Evolutionary conservation across 2,329 filamentous ascomycete genomes (phyloP).

Genomic region (Verticillium isaacii): DNA sequence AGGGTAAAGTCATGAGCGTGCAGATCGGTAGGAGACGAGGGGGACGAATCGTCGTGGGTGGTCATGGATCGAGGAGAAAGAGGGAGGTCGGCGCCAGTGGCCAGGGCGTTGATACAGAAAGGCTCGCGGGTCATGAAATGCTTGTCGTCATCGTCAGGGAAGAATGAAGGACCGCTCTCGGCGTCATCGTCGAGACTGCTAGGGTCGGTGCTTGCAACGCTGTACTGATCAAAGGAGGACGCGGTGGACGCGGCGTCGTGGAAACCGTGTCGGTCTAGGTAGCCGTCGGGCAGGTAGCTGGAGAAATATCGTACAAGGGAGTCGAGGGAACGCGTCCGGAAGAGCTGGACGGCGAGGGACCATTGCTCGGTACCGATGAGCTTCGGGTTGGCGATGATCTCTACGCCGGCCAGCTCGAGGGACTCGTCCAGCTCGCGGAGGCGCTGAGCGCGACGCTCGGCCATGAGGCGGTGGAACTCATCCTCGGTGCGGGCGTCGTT

Average conservation of each 20-base stretch:
- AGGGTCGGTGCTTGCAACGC: constrained; percentile 31
- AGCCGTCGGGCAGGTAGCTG: constrained; percentile 50
- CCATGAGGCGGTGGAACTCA: constrained; percentile 51
- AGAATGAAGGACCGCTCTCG: constrained; percentile 28
- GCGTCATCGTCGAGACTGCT: constrained; percentile 31
- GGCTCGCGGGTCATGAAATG: constrained; percentile 13
- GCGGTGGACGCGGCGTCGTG: constrained; percentile 23
- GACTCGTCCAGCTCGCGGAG: constrained; percentile 50
- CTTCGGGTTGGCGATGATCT: constrained; percentile 56
- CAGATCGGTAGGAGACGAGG: constrained; percentile 27
- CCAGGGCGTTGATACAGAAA: constrained; percentile 17
- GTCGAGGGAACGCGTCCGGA: constrained; percentile 54
- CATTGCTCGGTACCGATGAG: constrained; percentile 56
- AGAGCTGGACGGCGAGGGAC: constrained; percentile 54
- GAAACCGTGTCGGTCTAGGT: constrained; percentile 34
- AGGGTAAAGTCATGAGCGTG: constrained; percentile 26
- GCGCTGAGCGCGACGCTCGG: constrained; percentile 48
- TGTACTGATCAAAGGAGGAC: constrained; percentile 28
- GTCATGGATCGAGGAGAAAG: constrained; percentile 47
- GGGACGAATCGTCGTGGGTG: constrained; percentile 39
- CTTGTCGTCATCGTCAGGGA: constrained; percentile 33
- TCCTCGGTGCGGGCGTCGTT: constrained; percentile 41
- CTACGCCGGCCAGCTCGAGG: constrained; percentile 52
- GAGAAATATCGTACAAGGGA: constrained; percentile 57
- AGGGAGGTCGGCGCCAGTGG: constrained; percentile 27